These are phyloP conservation scores for Nicotiana benthamiana DNA, from an alignment of 257 asterid genomes.

Conservation along the genomic window DNA sequence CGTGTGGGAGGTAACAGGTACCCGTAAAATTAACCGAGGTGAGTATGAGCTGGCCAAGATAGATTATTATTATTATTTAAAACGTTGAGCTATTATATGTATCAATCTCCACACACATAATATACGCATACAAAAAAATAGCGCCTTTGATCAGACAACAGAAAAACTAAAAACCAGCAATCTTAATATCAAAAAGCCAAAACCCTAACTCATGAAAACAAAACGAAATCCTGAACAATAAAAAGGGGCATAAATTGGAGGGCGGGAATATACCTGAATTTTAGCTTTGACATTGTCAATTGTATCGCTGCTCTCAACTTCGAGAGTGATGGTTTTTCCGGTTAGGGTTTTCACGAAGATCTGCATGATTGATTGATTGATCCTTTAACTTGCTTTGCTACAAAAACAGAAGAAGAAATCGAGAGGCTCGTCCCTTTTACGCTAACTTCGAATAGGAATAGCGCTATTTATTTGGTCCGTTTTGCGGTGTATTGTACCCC, in stretches of 20 bases:
- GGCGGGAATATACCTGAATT: conserved; percentile 59
- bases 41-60: too few relatives aligned
- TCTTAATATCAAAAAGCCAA: background rate
- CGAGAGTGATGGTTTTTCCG: conserved; percentile 73
- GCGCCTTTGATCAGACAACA: background rate
- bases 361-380: conserved; percentile 41
- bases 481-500: too few relatives aligned
- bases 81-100: background rate
- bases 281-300: conserved; percentile 73
- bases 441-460: background rate
- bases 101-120: background rate
- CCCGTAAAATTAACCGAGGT: too few relatives aligned
- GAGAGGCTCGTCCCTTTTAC: background rate
- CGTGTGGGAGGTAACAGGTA: too few relatives aligned
- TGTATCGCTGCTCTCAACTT: conserved; percentile 79
- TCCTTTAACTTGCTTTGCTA: background rate
- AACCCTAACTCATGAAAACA: background rate
- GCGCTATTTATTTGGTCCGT: background rate
- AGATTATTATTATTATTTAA: too few relatives aligned
- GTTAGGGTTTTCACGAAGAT: conserved; percentile 84
- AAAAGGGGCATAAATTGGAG: background rate
- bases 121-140: background rate
- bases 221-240: background rate
- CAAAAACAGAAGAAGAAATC: background rate
- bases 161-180: background rate